A percentile compares a stretch with the other conserved stretches of the same genome.
Evolutionary conservation across 139 green algal genomes (phyloP).

Genomic region (Coelastrella sp.): DNA sequence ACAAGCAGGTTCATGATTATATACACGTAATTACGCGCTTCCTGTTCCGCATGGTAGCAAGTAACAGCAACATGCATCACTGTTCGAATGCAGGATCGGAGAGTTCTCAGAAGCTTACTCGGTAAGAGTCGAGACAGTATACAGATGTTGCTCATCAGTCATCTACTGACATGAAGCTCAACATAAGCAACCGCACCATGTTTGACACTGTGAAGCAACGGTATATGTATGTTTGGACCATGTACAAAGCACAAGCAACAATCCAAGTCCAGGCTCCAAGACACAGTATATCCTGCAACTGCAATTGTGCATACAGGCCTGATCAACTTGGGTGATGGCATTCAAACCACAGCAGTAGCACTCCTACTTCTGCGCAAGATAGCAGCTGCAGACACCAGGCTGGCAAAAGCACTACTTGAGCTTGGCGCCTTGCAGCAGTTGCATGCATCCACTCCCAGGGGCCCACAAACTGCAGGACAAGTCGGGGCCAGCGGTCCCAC

Average conservation of each 20-base stretch:
- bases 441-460: neutral
- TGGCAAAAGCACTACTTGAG: slow-evolving; percentile 57
- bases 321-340: slow-evolving; percentile 54
- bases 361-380: slow-evolving; percentile 57
- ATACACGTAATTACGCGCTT: too few relatives aligned
- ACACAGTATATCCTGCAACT: neutral
- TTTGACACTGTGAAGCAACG: neutral
- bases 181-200: too few relatives aligned
- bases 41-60: too few relatives aligned
- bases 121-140: too few relatives aligned
- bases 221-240: neutral
- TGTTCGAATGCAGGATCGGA: too few relatives aligned
- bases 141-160: too few relatives aligned
- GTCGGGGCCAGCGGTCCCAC: too few relatives aligned
- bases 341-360: slow-evolving; percentile 47
- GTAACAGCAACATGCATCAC: too few relatives aligned
- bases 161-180: too few relatives aligned
- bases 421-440: slow-evolving; percentile 51
- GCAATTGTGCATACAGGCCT: slow-evolving; percentile 11
- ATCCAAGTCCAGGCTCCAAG: neutral
- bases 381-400: neutral
- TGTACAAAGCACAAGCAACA: too few relatives aligned
- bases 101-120: too few relatives aligned
- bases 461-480: neutral
- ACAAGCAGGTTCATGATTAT: too few relatives aligned